Conservation (phyloP, 2,329 filamentous ascomycete genomes). For the Cordyceps cicadae region DNA sequence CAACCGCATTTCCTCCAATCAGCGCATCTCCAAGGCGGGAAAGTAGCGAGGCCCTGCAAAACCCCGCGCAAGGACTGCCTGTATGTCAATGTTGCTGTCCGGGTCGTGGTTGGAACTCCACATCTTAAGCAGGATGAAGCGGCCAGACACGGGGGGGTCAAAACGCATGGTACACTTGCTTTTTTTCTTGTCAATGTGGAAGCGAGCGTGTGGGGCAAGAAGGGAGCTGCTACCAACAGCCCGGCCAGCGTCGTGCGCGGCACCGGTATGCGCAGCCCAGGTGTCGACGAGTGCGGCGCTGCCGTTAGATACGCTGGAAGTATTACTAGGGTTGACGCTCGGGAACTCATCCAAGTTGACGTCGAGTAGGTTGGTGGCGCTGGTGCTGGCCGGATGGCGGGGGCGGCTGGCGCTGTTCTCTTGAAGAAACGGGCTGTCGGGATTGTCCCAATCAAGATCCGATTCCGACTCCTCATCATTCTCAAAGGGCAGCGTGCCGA, state of each 20-base stretch:
- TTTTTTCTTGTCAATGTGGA: conserved; percentile 75
- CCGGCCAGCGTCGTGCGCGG: conserved; percentile 48
- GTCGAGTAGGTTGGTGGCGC: background rate
- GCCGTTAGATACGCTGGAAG: conserved; percentile 4
- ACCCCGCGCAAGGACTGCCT: conserved; percentile 74
- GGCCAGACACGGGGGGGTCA: conserved; percentile 69
- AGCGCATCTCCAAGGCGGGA: conserved; percentile 57
- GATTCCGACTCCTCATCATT: conserved; percentile 30
- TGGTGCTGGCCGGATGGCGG: conserved; percentile 5
- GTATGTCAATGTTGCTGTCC: conserved; percentile 73
- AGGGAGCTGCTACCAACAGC: conserved; percentile 48
- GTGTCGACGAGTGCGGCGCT: conserved; percentile 23
- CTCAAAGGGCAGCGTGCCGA: conserved; percentile 48
- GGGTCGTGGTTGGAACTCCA: conserved; percentile 69
- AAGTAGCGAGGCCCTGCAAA: conserved; percentile 83
- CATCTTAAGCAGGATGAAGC: conserved; percentile 81
- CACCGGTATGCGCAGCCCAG: conserved; percentile 40
- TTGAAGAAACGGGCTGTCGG: conserved; percentile 18
- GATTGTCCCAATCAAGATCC: conserved; percentile 24
- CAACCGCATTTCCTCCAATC: conserved; percentile 1
- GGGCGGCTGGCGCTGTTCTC: background rate
- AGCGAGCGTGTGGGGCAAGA: conserved; percentile 67
- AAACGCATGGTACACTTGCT: conserved; percentile 83
- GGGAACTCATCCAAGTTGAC: conserved; percentile 13
- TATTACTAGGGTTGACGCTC: background rate